Conservation (phyloP, 352 stramenopile genomes). For the Pythium sukuiense region DNA sequence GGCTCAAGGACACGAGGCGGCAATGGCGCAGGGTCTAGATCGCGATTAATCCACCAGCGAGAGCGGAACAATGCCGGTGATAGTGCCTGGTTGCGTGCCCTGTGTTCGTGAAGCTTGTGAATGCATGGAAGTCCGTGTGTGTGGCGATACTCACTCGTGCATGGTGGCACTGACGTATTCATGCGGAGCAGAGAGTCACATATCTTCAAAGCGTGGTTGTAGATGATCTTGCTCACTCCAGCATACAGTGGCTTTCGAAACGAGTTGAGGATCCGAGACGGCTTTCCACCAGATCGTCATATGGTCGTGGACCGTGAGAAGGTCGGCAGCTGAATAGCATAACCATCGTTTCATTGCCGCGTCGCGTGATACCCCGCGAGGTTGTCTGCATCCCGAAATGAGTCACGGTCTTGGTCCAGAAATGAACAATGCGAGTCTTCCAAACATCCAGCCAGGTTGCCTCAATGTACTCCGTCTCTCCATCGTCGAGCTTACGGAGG, state of each 20-base stretch:
- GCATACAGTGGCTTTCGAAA: neutral
- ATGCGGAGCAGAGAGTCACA: too few species aligned
- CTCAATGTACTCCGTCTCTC: slow-evolving; percentile 17
- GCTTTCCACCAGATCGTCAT: neutral
- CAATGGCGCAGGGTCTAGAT: neutral
- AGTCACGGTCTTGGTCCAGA: slow-evolving; percentile 14
- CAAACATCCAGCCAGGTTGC: slow-evolving; percentile 23
- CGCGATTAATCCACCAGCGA: neutral
- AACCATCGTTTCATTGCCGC: slow-evolving; percentile 23
- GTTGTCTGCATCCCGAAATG: slow-evolving; percentile 28
- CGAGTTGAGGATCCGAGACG: neutral
- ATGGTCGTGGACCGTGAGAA: slow-evolving; percentile 11
- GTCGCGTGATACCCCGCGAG: slow-evolving; percentile 25
- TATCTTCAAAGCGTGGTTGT: neutral
- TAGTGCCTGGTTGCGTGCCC: neutral
- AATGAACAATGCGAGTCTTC: slow-evolving; percentile 23
- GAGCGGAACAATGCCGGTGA: neutral
- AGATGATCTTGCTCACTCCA: neutral
- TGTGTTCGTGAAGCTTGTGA: too few species aligned
- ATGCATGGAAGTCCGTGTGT: too few species aligned
- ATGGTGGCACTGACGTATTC: too few species aligned
- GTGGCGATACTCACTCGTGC: too few species aligned
- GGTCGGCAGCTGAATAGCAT: slow-evolving; percentile 5
- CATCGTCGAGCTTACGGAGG: neutral
- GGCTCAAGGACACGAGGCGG: neutral